Evolutionary conservation across 1,284 basidiomycete species (phyloP).

Genomic region (Paramarasmius palmivorus): DNA sequence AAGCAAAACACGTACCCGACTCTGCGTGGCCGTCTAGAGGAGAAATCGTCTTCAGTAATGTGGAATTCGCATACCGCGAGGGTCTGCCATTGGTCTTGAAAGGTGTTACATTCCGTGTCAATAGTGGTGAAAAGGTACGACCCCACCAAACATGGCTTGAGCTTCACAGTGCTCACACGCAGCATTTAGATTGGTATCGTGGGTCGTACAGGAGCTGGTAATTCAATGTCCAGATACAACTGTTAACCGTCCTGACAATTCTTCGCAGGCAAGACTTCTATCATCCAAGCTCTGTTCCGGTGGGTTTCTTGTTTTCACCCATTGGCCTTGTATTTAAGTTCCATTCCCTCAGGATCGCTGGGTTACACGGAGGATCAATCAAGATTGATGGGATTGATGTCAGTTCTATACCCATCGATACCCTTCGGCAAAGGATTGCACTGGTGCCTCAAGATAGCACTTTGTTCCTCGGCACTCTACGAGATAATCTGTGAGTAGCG

Average conservation of each 20-base stretch:
- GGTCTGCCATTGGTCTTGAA: constrained; percentile 76
- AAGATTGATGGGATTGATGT: constrained; percentile 74
- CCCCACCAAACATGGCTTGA: background rate
- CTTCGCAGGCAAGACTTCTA: constrained; percentile 68
- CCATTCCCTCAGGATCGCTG: constrained; percentile 60
- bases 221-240: constrained; percentile 11
- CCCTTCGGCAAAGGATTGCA: constrained; percentile 61
- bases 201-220: constrained; percentile 70
- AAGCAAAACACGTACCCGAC: constrained; percentile 49
- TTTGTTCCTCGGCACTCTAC: constrained; percentile 65
- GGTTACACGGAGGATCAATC: constrained; percentile 62
- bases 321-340: constrained; percentile 16
- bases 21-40: constrained; percentile 71
- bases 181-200: constrained; percentile 63
- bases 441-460: constrained; percentile 74
- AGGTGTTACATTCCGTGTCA: constrained; percentile 60
- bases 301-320: constrained; percentile 20
- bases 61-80: constrained; percentile 66
- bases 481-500: constrained; percentile 61
- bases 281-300: constrained; percentile 76
- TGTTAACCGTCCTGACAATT: background rate
- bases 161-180: background rate
- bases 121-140: constrained; percentile 69
- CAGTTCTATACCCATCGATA: constrained; percentile 53
- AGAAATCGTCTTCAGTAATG: constrained; percentile 57